These are phyloP conservation scores for Lactifluus rugatus DNA, from an alignment of 768 basidiomycete species.

Conservation along the genomic window DNA sequence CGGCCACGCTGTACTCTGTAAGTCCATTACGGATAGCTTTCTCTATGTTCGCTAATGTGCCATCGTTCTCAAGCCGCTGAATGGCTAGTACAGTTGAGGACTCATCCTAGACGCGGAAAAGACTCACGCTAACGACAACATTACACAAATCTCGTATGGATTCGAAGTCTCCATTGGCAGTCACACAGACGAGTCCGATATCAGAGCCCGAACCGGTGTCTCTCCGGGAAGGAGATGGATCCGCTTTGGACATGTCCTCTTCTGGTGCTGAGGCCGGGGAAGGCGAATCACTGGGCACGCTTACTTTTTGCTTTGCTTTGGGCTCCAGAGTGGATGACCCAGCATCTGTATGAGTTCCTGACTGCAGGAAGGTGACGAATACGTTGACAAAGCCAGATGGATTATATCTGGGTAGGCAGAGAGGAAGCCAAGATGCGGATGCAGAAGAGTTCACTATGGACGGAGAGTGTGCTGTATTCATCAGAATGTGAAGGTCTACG, in stretches of 20 bases:
- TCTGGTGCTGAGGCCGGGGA: background rate
- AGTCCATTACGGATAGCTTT: slow-evolving; percentile 38
- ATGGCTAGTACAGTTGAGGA: background rate
- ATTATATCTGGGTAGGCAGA: slow-evolving; percentile 94
- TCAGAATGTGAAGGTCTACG: slow-evolving; percentile 80
- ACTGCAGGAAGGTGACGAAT: slow-evolving; percentile 64
- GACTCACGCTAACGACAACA: slow-evolving; percentile 45
- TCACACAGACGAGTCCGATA: slow-evolving; percentile 65
- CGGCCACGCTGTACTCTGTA: slow-evolving; percentile 59
- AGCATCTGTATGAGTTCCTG: slow-evolving; percentile 1
- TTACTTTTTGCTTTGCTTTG: slow-evolving; percentile 5
- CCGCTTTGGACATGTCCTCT: background rate
- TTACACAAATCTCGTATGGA: slow-evolving; percentile 71
- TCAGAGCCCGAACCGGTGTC: slow-evolving; percentile 14
- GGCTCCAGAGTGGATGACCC: background rate
- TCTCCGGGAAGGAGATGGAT: background rate
- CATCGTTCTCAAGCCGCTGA: slow-evolving; percentile 59
- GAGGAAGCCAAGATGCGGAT: slow-evolving; percentile 86
- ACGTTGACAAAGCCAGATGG: slow-evolving; percentile 83
- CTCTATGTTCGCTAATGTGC: slow-evolving; percentile 42
- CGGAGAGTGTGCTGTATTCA: slow-evolving; percentile 83
- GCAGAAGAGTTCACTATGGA: slow-evolving; percentile 69
- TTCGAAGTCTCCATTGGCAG: slow-evolving; percentile 77
- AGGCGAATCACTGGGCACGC: background rate
- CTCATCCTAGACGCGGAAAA: background rate